Base-by-base conservation (phyloP, 208 protist species). In the Leishmania guyanensis region DNA sequence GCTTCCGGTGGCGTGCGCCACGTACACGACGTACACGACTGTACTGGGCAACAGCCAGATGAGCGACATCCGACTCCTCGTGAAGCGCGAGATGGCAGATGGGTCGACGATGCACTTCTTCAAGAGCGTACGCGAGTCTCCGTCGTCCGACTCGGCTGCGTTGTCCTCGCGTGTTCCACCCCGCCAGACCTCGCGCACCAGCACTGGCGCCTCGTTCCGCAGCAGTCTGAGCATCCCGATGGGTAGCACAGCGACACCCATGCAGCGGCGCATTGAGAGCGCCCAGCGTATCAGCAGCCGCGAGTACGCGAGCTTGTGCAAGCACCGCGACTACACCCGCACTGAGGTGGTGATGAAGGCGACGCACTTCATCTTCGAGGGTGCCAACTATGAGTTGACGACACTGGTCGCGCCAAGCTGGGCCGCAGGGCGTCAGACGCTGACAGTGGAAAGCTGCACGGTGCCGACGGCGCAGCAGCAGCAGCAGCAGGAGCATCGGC, bases 41-140 rank as follows among this genome's bases (percentile, higher is more conserved):
- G 75, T 94, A 26, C 82, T 95, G 20, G 81, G 78, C 76, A 92
- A 91, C 82, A 93, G 88, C 46, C 73, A 84, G 39, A 81, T 92
- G 75, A 83, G 89, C 81, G 89, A 95, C 53, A 86, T 97, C n/a
- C 89, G 90, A 3, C 74, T 94, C 1, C 75, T 95, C 5, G 83
- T 90, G 75, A 54, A 69, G 73, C 90, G 90, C 8, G 82, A 90
- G 65, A 90, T 89, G 86, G 16, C 86, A 8, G 88, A 88, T 53
- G 91, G 87, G 20, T 93, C 91, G 48, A 84, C 65, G 46, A 91
- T 92, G 83, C 87, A 94, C 79, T 93, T 94, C 79, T 94, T 93
- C 84, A 86, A 85, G 51, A 90, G 89, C 65, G 75, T 93, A 29
- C 81, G 80, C 71, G 81, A 86, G 62, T 29, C 69, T 16, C 71